Evolutionary conservation across 768 basidiomycete species (phyloP).

Genomic region (Podaxis sp.): DNA sequence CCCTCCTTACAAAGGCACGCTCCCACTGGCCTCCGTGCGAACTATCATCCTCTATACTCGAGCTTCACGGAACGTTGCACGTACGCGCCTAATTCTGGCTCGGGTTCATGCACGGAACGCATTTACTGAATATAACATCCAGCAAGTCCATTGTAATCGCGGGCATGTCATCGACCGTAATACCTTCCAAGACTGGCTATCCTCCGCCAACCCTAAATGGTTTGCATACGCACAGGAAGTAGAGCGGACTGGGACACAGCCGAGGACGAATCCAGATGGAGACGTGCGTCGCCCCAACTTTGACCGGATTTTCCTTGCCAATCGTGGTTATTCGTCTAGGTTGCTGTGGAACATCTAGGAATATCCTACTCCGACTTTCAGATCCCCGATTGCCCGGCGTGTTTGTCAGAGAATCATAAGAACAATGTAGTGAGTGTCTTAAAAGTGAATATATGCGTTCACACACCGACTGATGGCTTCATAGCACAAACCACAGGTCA

Average conservation of each 20-base stretch:
- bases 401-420: conserved; percentile 53
- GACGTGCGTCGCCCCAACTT: conserved; percentile 54
- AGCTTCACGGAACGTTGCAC: conserved; percentile 88
- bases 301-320: not conserved
- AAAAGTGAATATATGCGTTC: not conserved
- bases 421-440: conserved; percentile 56
- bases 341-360: conserved; percentile 70
- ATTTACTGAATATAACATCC: conserved; percentile 1
- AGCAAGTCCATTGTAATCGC: conserved; percentile 77
- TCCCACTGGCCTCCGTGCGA: conserved; percentile 36
- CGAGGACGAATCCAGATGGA: conserved; percentile 89
- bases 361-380: conserved; percentile 75
- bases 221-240: conserved; percentile 65
- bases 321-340: conserved; percentile 42
- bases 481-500: conserved; percentile 78
- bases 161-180: conserved; percentile 70
- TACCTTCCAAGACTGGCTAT: conserved; percentile 73
- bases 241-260: conserved; percentile 54
- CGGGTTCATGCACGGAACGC: not conserved
- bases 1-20: conserved; percentile 40
- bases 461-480: conserved; percentile 4
- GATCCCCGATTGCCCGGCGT: conserved; percentile 76
- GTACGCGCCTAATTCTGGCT: conserved; percentile 33
- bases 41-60: conserved; percentile 55
- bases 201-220: conserved; percentile 78